Conservation (phyloP, 2,329 filamentous ascomycete species). For the Mycosphaerelloides madeirae region DNA sequence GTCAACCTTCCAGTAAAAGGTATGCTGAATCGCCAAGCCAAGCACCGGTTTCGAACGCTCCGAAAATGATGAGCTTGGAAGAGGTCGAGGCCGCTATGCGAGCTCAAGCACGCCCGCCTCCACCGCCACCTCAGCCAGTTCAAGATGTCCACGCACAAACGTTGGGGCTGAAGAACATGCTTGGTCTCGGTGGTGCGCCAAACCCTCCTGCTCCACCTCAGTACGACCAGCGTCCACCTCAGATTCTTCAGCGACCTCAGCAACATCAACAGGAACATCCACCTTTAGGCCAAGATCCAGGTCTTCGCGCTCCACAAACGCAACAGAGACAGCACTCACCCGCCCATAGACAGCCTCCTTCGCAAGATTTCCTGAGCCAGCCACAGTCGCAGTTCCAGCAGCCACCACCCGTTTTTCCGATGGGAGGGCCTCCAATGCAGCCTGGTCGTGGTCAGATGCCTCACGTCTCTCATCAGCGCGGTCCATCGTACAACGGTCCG, state of each 20-base stretch:
- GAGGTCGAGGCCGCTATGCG: slow-evolving; percentile 95
- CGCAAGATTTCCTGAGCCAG: slow-evolving; percentile 24
- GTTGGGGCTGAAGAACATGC: slow-evolving; percentile 32
- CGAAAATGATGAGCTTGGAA: slow-evolving; percentile 91
- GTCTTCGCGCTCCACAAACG: slow-evolving; percentile 36
- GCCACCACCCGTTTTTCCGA: slow-evolving; percentile 18
- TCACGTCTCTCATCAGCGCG: slow-evolving; percentile 31
- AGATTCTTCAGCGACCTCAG: slow-evolving; percentile 48
- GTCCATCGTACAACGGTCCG: slow-evolving; percentile 46
- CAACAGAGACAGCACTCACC: slow-evolving; percentile 34
- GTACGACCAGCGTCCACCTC: slow-evolving; percentile 37
- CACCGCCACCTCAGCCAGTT: slow-evolving; percentile 15
- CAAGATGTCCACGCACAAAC: slow-evolving; percentile 27
- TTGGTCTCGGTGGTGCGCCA: slow-evolving; percentile 26
- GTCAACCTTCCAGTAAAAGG: slow-evolving; percentile 60
- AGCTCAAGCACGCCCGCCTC: slow-evolving; percentile 52
- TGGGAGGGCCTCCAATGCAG: slow-evolving; percentile 27
- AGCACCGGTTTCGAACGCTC: slow-evolving; percentile 36
- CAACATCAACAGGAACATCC: slow-evolving; percentile 36
- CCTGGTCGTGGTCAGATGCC: slow-evolving; percentile 31
- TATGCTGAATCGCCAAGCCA: slow-evolving; percentile 31
- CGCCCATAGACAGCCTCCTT: slow-evolving; percentile 18
- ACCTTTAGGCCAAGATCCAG: slow-evolving; percentile 29
- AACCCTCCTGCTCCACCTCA: slow-evolving; percentile 18
- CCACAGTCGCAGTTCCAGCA: slow-evolving; percentile 24